Conservation (phyloP, 495 filamentous ascomycete genomes). For the Talaromyces adpressus region DNA sequence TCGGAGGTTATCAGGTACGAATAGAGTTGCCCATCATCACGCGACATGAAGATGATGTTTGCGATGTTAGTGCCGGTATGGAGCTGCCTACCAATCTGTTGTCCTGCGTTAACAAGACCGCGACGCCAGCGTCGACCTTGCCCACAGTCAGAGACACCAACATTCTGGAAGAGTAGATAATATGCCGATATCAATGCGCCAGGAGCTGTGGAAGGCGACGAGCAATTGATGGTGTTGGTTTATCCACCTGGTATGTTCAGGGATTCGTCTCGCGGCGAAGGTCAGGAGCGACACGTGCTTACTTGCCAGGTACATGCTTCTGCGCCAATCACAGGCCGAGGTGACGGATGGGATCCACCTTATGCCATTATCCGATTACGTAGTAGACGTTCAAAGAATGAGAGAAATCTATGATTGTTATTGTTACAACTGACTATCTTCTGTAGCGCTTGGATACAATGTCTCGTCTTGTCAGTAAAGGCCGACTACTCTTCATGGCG, state of each 20-base stretch:
- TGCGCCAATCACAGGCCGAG: not conserved
- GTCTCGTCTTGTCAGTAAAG: not conserved
- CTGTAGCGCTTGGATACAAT: not conserved
- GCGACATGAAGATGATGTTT: not conserved
- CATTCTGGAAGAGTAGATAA: slow-evolving; percentile 46
- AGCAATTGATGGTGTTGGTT: not conserved
- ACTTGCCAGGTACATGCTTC: not conserved
- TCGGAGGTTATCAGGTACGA: not conserved
- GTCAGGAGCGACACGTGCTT: slow-evolving; percentile 1
- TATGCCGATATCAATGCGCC: slow-evolving; percentile 2
- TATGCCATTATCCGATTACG: not conserved
- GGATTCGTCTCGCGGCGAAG: not conserved
- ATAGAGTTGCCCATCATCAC: not conserved
- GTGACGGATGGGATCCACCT: not conserved
- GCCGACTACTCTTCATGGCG: not conserved
- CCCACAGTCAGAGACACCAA: slow-evolving; percentile 96
- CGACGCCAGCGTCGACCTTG: slow-evolving; percentile 98
- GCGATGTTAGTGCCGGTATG: slow-evolving; percentile 11
- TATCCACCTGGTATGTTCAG: not conserved
- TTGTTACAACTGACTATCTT: not conserved
- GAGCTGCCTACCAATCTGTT: slow-evolving; percentile 77
- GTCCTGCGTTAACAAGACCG: slow-evolving; percentile 92
- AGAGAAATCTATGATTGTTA: no score
- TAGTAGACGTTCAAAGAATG: not conserved
- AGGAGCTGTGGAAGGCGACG: not conserved